Conservation (phyloP, 768 basidiomycete species). For the Pilatotrama ljubarskyi region DNA sequence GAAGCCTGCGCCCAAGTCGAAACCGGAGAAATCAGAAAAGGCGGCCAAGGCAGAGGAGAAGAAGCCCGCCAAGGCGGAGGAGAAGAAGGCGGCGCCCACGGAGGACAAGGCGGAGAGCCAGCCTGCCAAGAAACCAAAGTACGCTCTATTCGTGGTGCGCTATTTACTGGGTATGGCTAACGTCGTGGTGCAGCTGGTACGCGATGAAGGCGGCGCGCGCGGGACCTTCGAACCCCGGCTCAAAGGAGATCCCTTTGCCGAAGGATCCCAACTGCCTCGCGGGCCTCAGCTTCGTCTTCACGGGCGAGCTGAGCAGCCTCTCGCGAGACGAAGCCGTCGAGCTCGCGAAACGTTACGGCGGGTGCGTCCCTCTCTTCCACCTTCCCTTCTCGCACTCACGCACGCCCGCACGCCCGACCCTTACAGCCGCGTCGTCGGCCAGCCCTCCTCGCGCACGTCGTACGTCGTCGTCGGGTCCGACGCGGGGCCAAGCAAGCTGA, state of each 20-base stretch:
- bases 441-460: conserved; percentile 87
- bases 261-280: conserved; percentile 80
- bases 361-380: conserved; percentile 49
- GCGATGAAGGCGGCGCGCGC: conserved; percentile 62
- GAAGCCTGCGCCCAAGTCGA: conserved; percentile 7
- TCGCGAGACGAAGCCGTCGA: conserved; percentile 86
- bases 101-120: conserved; percentile 18
- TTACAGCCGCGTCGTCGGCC: conserved; percentile 78
- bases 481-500: conserved; percentile 88
- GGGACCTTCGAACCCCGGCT: conserved; percentile 56
- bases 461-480: conserved; percentile 87
- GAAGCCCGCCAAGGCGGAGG: conserved; percentile 5
- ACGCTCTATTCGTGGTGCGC: conserved; percentile 3
- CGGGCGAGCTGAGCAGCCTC: conserved; percentile 86
- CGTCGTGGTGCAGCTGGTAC: conserved; percentile 42
- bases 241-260: conserved; percentile 62
- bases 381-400: not conserved
- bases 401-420: too few relatives aligned
- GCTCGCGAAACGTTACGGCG: conserved; percentile 90
- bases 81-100: not conserved
- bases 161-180: not conserved
- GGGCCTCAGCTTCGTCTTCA: conserved; percentile 92
- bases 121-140: conserved; percentile 24
- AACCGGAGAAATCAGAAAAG: conserved; percentile 12
- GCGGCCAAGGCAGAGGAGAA: conserved; percentile 16